Conservation (phyloP, 306 rosid species). For the Alnus glutinosa region DNA sequence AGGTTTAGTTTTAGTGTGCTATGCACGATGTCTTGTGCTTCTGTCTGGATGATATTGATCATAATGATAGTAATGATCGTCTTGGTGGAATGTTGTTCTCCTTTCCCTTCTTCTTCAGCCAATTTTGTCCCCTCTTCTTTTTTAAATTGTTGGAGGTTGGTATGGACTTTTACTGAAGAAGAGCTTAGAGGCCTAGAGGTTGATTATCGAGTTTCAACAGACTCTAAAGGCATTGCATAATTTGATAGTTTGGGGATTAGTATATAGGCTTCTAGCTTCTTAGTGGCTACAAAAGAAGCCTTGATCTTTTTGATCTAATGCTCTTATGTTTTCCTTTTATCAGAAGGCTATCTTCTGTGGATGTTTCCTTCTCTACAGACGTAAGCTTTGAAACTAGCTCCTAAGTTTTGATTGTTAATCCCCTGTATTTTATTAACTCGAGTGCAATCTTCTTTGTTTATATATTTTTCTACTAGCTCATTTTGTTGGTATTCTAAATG, state of each 20-base stretch:
- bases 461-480: too few species aligned
- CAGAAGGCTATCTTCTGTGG: too few species aligned
- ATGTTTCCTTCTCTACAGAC: too few species aligned
- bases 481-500: too few species aligned
- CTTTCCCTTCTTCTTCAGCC: neutral
- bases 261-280: neutral
- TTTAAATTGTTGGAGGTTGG: neutral
- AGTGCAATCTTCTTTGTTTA: too few species aligned
- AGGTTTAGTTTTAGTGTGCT: too few species aligned
- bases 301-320: neutral
- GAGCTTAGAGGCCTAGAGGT: neutral
- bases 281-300: neutral
- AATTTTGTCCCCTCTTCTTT: neutral
- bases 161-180: neutral
- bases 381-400: too few species aligned
- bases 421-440: too few species aligned
- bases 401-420: too few species aligned
- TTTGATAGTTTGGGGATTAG: neutral
- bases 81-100: neutral
- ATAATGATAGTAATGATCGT: neutral
- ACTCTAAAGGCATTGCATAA: neutral
- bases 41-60: neutral
- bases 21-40: neutral
- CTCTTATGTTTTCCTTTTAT: too few species aligned
- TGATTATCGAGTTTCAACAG: neutral